A percentile compares a stretch with the other conserved stretches of the same genome.
Conservation (phyloP, 495 filamentous ascomycete species). For the Aspergillus incahuasiensis region DNA sequence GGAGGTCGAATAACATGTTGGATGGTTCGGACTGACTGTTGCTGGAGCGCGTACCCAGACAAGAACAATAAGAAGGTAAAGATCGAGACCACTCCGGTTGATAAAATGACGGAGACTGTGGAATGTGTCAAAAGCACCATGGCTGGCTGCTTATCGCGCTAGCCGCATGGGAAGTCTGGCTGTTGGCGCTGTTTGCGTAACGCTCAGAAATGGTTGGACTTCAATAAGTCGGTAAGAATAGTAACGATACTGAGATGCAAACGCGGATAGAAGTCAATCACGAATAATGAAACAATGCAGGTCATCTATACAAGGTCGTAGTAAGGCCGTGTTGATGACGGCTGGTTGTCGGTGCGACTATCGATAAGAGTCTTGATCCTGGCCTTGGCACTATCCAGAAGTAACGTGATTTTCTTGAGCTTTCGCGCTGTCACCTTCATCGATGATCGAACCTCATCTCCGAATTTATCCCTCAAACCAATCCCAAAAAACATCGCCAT, state of each 20-base stretch:
- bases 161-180: neutral
- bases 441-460: neutral
- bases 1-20: conserved; percentile 54
- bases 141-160: neutral
- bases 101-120: conserved; percentile 42
- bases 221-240: neutral
- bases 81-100: conserved; percentile 46
- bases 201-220: neutral
- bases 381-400: conserved; percentile 21
- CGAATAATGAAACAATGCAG: neutral
- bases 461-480: neutral
- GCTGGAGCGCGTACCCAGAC: conserved; percentile 67
- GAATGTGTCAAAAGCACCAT: conserved; percentile 47
- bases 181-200: neutral
- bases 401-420: conserved; percentile 12
- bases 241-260: neutral
- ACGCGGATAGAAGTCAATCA: neutral
- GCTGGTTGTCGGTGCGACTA: conserved; percentile 41
- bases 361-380: conserved; percentile 32
- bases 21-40: conserved; percentile 60
- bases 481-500: conserved; percentile 16
- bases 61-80: conserved; percentile 65
- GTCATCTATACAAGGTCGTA: neutral
- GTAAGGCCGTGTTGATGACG: neutral
- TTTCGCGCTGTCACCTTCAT: neutral